Evolutionary conservation across 2,329 filamentous ascomycete species (phyloP).

Genomic region (Xylaria sp.): DNA sequence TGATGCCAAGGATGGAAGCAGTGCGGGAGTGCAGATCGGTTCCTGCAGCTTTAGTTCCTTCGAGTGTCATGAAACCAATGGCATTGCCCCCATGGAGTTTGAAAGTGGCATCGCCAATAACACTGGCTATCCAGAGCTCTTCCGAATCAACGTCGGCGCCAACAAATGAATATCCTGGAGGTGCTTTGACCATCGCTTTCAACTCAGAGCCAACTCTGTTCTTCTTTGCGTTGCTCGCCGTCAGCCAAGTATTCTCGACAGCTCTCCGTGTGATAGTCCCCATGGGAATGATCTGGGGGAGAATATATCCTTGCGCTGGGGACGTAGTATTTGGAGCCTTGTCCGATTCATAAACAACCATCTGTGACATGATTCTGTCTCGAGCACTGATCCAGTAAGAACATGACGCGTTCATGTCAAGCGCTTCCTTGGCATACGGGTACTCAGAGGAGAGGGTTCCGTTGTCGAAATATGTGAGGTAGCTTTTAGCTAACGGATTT

Average conservation of each 20-base stretch:
- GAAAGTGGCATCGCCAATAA: conserved; percentile 95
- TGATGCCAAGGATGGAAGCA: conserved; percentile 90
- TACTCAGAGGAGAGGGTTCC: conserved; percentile 89
- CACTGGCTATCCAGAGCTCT: conserved; percentile 96
- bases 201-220: conserved; percentile 96
- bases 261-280: conserved; percentile 94
- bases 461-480: conserved; percentile 89
- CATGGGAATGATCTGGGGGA: conserved; percentile 98
- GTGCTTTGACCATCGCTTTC: conserved; percentile 95
- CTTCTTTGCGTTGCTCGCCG: conserved; percentile 94
- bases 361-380: conserved; percentile 92
- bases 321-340: conserved; percentile 42
- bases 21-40: conserved; percentile 96
- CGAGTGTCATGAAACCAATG: conserved; percentile 98
- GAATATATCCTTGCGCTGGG: conserved; percentile 76
- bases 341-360: conserved; percentile 88
- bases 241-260: conserved; percentile 98
- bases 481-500: conserved; percentile 91
- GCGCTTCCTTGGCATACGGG: conserved; percentile 88
- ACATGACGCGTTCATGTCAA: conserved; percentile 98
- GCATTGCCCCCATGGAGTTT: conserved; percentile 95
- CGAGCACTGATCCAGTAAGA: conserved; percentile 99
- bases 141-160: conserved; percentile 98
- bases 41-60: conserved; percentile 92
- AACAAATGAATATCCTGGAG: conserved; percentile 90